Evolutionary conservation across 2,329 filamentous ascomycete genomes (phyloP), one percentile per base, ranked within the genome.

Genomic region (Sphaerulina musiva): DNA sequence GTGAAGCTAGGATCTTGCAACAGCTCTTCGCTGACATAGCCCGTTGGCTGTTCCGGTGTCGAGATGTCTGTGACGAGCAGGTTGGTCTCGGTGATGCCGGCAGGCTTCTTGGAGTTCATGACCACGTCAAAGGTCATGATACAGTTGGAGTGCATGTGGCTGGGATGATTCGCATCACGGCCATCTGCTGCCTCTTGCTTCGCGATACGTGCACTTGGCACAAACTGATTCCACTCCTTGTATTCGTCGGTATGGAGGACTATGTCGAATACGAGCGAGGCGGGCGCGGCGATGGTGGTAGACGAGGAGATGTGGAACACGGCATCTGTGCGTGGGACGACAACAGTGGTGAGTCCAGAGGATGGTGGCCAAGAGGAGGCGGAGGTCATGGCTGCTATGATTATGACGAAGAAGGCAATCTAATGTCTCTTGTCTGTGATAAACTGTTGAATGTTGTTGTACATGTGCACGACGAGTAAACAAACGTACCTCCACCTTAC

Each of bases 201-300:
- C 14, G 54, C 31, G 31, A 76, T 71, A 4, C 67, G 72, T 6
- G 73, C 73, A 42, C 66, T 68, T 0, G 74, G 73, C 1, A 72
- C 62, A 58, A 74, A 76, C 1, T 62, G 64, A 53, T 76, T 76
- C 74, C 74, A 76, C 44, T 65, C 56, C 14, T 69, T 66, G 68
- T 72, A 76, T 47, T 72, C 72, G 31, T 72, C 70, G 32, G 70
- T 72, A 58, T 75, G 64, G 40, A 70, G 69, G 4, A 76, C 61
- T 8, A 65, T 64, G n/a, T 68, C 61, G 68, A 73, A 75, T 56
- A 75, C 71, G 4, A 64, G 53, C 6, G 67, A 59, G 4, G 72
- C 65, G 10, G 73, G 67, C 2, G 73, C 73, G 40, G 64, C 59
- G 64, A 75, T 73, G 36, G 58, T 56, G 32, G 62, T 66, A 41